Conservation (phyloP, 2,329 filamentous ascomycete species). For the Hymenoscyphus fraxineus region DNA sequence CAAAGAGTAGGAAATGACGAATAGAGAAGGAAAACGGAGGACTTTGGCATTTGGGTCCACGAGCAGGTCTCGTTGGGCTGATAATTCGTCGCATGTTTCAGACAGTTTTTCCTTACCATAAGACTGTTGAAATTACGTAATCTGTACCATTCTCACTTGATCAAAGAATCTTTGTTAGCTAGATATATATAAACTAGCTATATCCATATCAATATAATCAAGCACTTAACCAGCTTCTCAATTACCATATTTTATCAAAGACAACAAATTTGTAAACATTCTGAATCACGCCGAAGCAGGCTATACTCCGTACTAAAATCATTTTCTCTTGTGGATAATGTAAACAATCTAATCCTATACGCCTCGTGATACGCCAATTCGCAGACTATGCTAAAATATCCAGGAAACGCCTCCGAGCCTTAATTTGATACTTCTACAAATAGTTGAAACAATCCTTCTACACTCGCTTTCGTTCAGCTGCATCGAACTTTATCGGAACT, state of each 20-base stretch:
- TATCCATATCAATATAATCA: no score
- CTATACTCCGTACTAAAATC: background rate
- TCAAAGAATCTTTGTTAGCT: no score
- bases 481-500: constrained; percentile 31
- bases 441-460: background rate
- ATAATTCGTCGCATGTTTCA: background rate
- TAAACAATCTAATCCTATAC: background rate
- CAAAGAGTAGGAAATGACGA: no score
- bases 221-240: no score
- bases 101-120: background rate
- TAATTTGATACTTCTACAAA: background rate
- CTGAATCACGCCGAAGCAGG: background rate
- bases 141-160: no score
- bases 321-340: background rate
- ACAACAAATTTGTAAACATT: background rate
- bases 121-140: no score
- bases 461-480: constrained; percentile 1
- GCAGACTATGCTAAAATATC: background rate
- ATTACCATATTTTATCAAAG: no score
- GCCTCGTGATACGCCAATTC: background rate
- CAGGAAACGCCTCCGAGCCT: background rate
- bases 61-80: background rate
- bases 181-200: no score
- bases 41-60: background rate
- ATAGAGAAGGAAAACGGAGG: background rate